phyloP scores from a whole-genome alignment of 768 basidiomycete genomes.

The Boletus subcaerulescens region DNA sequence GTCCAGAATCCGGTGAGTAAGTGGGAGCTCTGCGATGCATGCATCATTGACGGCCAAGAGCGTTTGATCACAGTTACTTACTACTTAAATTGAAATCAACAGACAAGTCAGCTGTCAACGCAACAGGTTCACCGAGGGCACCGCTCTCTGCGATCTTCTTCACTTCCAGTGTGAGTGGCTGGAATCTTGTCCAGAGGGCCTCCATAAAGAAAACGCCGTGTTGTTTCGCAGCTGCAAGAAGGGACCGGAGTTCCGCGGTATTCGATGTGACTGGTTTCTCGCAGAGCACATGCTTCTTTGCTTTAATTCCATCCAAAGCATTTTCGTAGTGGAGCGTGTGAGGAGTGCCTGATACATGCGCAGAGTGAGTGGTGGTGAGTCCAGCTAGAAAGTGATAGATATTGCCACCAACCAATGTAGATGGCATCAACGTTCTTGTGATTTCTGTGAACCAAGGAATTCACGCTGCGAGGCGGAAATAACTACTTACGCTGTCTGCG shows the following conservation, averaged over 20 bases:
- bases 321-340: slow-evolving; percentile 82
- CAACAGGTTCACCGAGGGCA: slow-evolving; percentile 60
- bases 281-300: slow-evolving; percentile 82
- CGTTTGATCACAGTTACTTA: slow-evolving; percentile 25
- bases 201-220: slow-evolving; percentile 89
- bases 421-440: slow-evolving; percentile 68
- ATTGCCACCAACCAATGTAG: slow-evolving; percentile 56
- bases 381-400: not conserved
- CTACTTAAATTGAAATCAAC: slow-evolving; percentile 63
- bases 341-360: slow-evolving; percentile 60
- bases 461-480: not conserved
- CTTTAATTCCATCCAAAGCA: slow-evolving; percentile 69
- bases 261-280: slow-evolving; percentile 88
- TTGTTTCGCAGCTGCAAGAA: slow-evolving; percentile 72
- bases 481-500: slow-evolving; percentile 54
- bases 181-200: slow-evolving; percentile 85
- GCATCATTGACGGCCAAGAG: not conserved
- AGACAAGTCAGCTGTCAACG: slow-evolving; percentile 77
- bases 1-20: slow-evolving; percentile 73
- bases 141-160: slow-evolving; percentile 62
- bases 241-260: slow-evolving; percentile 66
- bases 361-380: not conserved
- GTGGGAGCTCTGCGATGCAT: slow-evolving; percentile 50
- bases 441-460: not conserved
- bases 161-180: slow-evolving; percentile 63